These are phyloP conservation scores for Naganishia antarctica DNA, from an alignment of 768 basidiomycete genomes.

Conservation along the genomic window DNA sequence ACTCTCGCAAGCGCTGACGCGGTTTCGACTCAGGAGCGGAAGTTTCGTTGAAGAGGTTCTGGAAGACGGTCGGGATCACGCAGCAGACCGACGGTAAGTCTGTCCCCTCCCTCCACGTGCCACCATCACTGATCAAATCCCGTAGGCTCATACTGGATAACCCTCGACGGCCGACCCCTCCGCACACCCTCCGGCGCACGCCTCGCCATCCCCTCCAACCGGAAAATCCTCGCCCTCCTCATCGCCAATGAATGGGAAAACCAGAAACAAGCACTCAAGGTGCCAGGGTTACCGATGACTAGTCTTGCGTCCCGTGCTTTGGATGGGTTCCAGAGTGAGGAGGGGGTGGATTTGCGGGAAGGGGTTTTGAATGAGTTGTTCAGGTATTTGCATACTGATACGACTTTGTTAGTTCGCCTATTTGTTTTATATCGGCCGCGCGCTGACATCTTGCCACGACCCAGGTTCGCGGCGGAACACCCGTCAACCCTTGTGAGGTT, in stretches of 20 bases:
- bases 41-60: slow-evolving; percentile 79
- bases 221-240: slow-evolving; percentile 69
- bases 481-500: slow-evolving; percentile 70
- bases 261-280: slow-evolving; percentile 76
- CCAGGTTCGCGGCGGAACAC: slow-evolving; percentile 74
- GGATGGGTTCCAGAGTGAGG: slow-evolving; percentile 57
- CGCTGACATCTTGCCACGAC: neutral
- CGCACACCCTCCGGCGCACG: slow-evolving; percentile 82
- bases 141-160: slow-evolving; percentile 55
- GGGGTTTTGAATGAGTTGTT: slow-evolving; percentile 68
- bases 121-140: slow-evolving; percentile 14
- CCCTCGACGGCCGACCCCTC: slow-evolving; percentile 73
- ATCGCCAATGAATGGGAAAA: slow-evolving; percentile 97
- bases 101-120: too few species aligned
- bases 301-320: slow-evolving; percentile 84
- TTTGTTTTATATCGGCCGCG: neutral
- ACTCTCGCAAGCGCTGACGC: too few species aligned
- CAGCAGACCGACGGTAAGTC: slow-evolving; percentile 51
- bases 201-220: slow-evolving; percentile 65
- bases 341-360: slow-evolving; percentile 51
- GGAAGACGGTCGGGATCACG: slow-evolving; percentile 83
- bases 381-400: slow-evolving; percentile 88
- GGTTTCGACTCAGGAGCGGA: slow-evolving; percentile 67
- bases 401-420: slow-evolving; percentile 51
- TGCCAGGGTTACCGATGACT: slow-evolving; percentile 87